Base-by-base conservation (phyloP, 23 red algal genomes). In the Cyanidium caldarium region DNA sequence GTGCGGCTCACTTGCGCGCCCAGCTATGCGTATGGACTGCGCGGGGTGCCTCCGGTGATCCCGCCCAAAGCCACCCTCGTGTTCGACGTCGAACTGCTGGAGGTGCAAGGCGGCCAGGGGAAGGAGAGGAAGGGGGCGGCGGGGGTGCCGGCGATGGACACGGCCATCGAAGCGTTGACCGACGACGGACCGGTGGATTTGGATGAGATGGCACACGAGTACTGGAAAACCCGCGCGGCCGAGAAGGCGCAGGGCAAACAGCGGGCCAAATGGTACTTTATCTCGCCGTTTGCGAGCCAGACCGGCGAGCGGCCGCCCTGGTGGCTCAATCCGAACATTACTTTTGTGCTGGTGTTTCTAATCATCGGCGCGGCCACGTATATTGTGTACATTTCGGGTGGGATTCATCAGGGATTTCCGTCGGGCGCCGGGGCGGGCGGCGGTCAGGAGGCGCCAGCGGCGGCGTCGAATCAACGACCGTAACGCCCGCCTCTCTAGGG, bases 321-420 rank as follows among this genome's bases (percentile, higher is more conserved):
- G 92, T 98, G 79, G 73, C 77, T 98, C 26, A 86, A 98, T 68
- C 92, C 92, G 35, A 88, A 82, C 25, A 87, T 98, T 41, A 98
- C 92, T 0, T 98, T 88, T 51, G 61, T 82, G 46, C 3, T 88
- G 25, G 77, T 88, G 35, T 74, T 86, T 16, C 45, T 46, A 3
- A 38, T 88, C 19, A 44, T 85, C 3, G 92, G 57, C 28, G 20
- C 88, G 57, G 92, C 84, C 35, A 85, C 83, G 76, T 87, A 87
- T 66, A 39, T 82, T 1, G 92, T 98, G 1, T 43, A 77, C 28
- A 23, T 65, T 21, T 79, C 71, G 28, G 80, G 80, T 2, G 92
- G 80, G 20, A 78, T 98, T 45, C 92, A 88, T 56, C 40, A 84
- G 20, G 85, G 90, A n/a, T 95, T 61, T 61, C 51, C 51, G 51